These are phyloP conservation scores for Closterium sp. DNA, from an alignment of 139 green algal genomes.

Conservation along the genomic window DNA sequence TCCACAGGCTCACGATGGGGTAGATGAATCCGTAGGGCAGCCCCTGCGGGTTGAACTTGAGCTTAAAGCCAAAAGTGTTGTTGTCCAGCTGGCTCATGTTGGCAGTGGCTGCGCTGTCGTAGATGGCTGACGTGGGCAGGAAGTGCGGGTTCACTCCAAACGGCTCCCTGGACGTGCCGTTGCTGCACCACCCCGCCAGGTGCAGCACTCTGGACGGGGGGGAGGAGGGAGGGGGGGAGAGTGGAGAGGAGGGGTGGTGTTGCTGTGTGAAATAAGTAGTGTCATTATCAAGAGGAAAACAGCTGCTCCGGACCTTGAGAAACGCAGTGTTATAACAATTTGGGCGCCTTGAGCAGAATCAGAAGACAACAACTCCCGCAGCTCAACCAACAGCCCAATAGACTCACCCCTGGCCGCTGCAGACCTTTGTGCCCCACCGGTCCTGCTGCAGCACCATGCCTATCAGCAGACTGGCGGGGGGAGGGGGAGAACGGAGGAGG, in stretches of 20 bases:
- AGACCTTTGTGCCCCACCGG: neutral
- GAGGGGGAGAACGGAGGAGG: neutral
- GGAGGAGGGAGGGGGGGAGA: neutral
- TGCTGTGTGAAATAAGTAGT: no score
- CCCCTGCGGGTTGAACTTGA: neutral
- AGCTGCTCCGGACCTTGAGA: no score
- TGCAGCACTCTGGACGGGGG: neutral
- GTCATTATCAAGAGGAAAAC: no score
- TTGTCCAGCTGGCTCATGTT: neutral
- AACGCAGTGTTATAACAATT: neutral
- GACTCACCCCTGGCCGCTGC: conserved; percentile 7
- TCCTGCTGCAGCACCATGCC: conserved; percentile 23
- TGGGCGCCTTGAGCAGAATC: no score
- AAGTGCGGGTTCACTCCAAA: conserved; percentile 32
- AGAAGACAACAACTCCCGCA: no score
- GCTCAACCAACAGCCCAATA: no score
- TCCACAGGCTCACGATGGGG: neutral
- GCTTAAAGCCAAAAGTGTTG: neutral
- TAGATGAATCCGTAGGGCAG: neutral
- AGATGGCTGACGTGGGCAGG: conserved; percentile 9
- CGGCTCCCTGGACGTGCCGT: conserved; percentile 7
- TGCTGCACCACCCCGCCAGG: neutral
- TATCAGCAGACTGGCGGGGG: neutral
- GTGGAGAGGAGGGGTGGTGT: no score
- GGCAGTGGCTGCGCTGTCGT: neutral